A percentile compares a stretch with the other conserved stretches of the same genome.
Evolutionary conservation across 352 stramenopile genomes (phyloP).

Genomic region (Stramenopiles sp.): DNA sequence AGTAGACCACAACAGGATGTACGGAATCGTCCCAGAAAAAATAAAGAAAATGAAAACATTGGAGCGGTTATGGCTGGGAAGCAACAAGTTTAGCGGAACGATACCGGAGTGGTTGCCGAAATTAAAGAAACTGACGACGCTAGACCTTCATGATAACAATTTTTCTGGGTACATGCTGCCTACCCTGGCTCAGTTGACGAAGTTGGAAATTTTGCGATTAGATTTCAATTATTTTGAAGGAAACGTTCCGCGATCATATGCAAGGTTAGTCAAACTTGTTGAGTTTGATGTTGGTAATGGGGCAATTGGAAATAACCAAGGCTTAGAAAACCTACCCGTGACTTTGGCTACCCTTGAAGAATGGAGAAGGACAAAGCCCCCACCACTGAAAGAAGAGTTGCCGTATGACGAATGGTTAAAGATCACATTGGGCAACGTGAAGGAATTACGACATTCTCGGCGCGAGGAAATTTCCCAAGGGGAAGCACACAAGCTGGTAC

Average conservation of each 20-base stretch:
- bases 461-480: neutral
- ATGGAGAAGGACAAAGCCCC: neutral
- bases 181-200: neutral
- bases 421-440: neutral
- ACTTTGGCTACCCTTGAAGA: neutral
- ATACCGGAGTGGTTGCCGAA: neutral
- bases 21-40: neutral
- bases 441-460: neutral
- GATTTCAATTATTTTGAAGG: conserved; percentile 8
- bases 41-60: conserved; percentile 2
- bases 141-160: neutral
- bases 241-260: neutral
- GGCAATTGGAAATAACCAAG: neutral
- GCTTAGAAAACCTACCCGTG: neutral
- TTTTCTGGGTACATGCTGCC: neutral
- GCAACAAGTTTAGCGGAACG: neutral
- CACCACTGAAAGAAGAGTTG: neutral
- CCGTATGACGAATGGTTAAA: conserved; percentile 1
- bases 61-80: neutral
- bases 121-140: neutral
- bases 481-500: neutral
- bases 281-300: neutral
- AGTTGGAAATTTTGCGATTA: conserved; percentile 4
- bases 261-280: neutral
- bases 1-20: neutral